Evolutionary conservation across 192 early-diverging fungal genomes (phyloP).

Genomic region (Podila clonocystis): DNA sequence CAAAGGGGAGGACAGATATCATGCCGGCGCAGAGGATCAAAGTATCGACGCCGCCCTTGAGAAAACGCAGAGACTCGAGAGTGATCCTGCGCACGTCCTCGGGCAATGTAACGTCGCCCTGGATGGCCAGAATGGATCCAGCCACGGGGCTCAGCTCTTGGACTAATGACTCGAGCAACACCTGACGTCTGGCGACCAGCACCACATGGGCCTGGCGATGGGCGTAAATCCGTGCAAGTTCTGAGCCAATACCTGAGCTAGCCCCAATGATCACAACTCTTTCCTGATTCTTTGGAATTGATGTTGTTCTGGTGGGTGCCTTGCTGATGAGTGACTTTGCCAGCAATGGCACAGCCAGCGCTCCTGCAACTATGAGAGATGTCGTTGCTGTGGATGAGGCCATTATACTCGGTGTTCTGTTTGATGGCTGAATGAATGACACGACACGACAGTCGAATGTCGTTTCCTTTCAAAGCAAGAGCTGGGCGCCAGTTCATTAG

Average conservation of each 20-base stretch:
- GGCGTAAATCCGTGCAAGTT: conserved; percentile 75
- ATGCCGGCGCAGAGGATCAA: conserved; percentile 82
- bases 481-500: neutral
- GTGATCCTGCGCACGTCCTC: conserved; percentile 59
- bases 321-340: neutral
- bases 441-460: too few species aligned
- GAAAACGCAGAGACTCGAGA: conserved; percentile 28
- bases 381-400: neutral
- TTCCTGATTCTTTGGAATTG: conserved; percentile 33
- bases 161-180: conserved; percentile 59
- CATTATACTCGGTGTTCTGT: too few species aligned
- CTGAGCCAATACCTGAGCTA: conserved; percentile 80
- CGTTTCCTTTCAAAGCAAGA: neutral
- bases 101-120: conserved; percentile 67
- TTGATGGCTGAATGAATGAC: neutral
- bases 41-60: conserved; percentile 65
- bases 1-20: conserved; percentile 76
- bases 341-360: conserved; percentile 8
- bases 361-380: conserved; percentile 1
- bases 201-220: conserved; percentile 67
- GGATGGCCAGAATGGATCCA: conserved; percentile 46
- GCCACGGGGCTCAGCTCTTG: conserved; percentile 50
- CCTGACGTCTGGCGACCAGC: conserved; percentile 68
- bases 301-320: neutral
- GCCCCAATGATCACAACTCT: conserved; percentile 80